Conservation (phyloP, 495 filamentous ascomycete genomes). For the Chlorociboria aeruginascens region DNA sequence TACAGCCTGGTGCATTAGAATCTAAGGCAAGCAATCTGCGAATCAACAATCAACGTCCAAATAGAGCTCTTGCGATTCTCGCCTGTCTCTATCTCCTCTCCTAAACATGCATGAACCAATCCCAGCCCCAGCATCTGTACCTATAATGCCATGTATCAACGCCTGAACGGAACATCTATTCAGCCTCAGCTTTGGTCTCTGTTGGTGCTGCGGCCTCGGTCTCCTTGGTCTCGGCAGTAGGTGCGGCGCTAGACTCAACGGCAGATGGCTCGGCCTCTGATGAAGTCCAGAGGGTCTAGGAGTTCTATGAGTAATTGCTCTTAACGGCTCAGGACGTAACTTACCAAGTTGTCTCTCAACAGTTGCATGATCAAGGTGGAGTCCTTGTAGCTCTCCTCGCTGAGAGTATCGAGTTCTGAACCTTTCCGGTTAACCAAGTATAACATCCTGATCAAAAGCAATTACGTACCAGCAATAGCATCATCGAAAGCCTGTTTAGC, state of each 20-base stretch:
- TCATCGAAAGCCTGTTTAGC: constrained; percentile 99
- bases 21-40: constrained; percentile 20
- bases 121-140: constrained; percentile 13
- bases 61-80: constrained; percentile 8
- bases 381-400: constrained; percentile 99
- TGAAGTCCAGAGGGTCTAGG: constrained; percentile 96
- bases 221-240: constrained; percentile 16
- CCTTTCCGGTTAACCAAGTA: constrained; percentile 5
- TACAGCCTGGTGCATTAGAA: constrained; percentile 19
- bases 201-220: constrained; percentile 22
- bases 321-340: constrained; percentile 18
- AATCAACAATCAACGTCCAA: constrained; percentile 18
- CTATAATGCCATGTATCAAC: constrained; percentile 18
- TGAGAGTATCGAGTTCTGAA: constrained; percentile 91
- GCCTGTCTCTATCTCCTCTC: constrained; percentile 13
- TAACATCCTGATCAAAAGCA: neutral
- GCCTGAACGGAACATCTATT: constrained; percentile 18
- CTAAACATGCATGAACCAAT: constrained; percentile 20
- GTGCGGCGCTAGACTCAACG: constrained; percentile 41
- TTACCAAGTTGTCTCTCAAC: constrained; percentile 93
- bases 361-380: constrained; percentile 99
- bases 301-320: constrained; percentile 10
- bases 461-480: constrained; percentile 79
- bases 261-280: constrained; percentile 84
- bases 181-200: constrained; percentile 16